Base-by-base conservation (phyloP, 2,329 filamentous ascomycete genomes). In the Neofusicoccum ribis region DNA sequence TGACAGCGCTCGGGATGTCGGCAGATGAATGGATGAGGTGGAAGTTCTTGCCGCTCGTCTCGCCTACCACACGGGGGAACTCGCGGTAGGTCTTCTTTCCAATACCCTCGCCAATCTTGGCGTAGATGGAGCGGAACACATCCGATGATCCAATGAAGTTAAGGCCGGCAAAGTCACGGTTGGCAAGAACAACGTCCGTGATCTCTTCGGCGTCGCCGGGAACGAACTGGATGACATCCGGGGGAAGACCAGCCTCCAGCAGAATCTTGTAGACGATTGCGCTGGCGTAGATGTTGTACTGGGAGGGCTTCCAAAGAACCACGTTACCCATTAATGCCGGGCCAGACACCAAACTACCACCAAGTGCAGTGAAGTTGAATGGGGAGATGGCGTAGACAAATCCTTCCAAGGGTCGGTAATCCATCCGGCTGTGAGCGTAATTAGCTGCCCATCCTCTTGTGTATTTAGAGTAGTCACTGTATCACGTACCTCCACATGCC, bases 291-390 rank as follows among this genome's bases (percentile, higher is more conserved):
- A 97, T 90, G 44, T 93, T 91, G n/a, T 84, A 89, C 70, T 93
- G 92, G 14, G 91, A 95, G 15, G 93, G 93, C 84, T 97, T 97
- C 93, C 93, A 97, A 51, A 97, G 81, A 3, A 97, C 92, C 1
- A 97, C 94, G 78, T 97, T 97, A 66, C 93, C 93, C 83, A 97
- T 89, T 63, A 97, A 82, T 0, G 92, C 93, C 14, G 94, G 93
- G 0, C 91, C 89, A 50, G 88, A 90, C 15, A 91, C 87, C 47
- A 97, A 83, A 80, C 97, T 97, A 65, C 90, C 93, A 9, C 89
- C 93, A 71, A 97, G 96, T 68, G 93, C 93, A 23, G 93, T 97
- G 81, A 97, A 97, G 83, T 97, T 97, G 85, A 97, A 97, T 46
- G 93, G 93, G 66, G 89, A 92, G 71, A 97, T 88, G 37, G 93